These are phyloP conservation scores for Mycena galopus DNA, from an alignment of 768 basidiomycete species.

Conservation along the genomic window DNA sequence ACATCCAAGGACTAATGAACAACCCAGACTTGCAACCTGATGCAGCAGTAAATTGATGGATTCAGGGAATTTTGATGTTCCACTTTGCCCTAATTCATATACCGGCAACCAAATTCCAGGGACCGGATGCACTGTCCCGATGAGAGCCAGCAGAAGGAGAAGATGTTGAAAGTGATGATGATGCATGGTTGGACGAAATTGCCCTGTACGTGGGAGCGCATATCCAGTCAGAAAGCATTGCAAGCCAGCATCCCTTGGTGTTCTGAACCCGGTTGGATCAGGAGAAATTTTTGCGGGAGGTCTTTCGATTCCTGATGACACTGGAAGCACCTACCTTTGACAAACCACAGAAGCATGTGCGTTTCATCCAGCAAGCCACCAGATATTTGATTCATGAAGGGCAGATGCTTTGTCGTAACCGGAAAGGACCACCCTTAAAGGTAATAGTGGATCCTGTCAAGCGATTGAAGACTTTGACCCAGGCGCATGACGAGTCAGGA, in stretches of 20 bases:
- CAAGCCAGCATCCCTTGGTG: not conserved
- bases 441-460: conserved; percentile 37
- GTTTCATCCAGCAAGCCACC: not conserved
- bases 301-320: not conserved
- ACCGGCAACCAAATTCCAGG: not conserved
- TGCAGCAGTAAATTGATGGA: no score
- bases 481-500: no score
- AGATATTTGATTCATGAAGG: not conserved
- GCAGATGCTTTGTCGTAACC: conserved; percentile 30
- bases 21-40: not conserved
- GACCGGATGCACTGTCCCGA: not conserved
- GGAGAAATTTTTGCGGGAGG: not conserved
- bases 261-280: not conserved
- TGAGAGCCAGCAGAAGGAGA: not conserved
- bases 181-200: not conserved
- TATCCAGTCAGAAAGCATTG: not conserved
- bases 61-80: no score
- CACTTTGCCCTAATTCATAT: not conserved
- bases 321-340: not conserved
- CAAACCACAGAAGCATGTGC: not conserved
- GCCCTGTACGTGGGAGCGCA: not conserved
- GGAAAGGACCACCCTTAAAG: not conserved
- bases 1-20: not conserved
- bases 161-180: no score
- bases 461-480: conserved; percentile 4